Conservation (phyloP, 2,329 filamentous ascomycete species). For the Beauveria medogensis region DNA sequence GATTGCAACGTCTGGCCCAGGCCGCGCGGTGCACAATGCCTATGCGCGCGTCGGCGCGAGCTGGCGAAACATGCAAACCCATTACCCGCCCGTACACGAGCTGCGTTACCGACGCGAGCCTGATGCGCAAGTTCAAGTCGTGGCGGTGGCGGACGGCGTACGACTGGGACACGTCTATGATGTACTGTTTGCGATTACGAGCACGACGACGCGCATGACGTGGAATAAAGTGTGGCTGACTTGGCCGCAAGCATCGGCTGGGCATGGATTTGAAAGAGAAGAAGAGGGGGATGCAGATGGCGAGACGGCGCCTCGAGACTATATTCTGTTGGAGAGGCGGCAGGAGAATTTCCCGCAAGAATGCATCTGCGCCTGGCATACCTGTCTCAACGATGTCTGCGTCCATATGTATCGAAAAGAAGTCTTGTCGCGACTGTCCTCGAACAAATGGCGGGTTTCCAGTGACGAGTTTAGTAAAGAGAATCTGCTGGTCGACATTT, state of each 20-base stretch:
- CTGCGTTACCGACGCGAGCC: background rate
- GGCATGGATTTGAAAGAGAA: no score
- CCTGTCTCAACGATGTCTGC: background rate
- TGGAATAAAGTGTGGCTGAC: background rate
- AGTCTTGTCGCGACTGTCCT: background rate
- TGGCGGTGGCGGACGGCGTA: background rate
- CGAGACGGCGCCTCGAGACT: background rate
- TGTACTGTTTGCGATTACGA: background rate
- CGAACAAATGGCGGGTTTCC: background rate
- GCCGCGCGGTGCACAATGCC: background rate
- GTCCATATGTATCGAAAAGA: background rate
- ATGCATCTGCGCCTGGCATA: background rate
- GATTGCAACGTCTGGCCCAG: background rate
- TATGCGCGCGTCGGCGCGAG: background rate
- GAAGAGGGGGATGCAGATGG: background rate
- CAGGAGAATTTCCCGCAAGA: background rate
- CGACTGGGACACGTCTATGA: background rate
- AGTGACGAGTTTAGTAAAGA: background rate
- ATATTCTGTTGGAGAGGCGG: background rate
- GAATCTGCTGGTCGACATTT: background rate
- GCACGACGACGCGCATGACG: background rate
- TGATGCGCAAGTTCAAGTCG: background rate
- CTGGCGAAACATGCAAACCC: background rate
- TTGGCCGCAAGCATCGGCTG: background rate
- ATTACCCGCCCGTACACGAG: background rate